These are phyloP conservation scores for Polyporus arcularius DNA, from an alignment of 768 basidiomycete genomes.

Conservation along the genomic window DNA sequence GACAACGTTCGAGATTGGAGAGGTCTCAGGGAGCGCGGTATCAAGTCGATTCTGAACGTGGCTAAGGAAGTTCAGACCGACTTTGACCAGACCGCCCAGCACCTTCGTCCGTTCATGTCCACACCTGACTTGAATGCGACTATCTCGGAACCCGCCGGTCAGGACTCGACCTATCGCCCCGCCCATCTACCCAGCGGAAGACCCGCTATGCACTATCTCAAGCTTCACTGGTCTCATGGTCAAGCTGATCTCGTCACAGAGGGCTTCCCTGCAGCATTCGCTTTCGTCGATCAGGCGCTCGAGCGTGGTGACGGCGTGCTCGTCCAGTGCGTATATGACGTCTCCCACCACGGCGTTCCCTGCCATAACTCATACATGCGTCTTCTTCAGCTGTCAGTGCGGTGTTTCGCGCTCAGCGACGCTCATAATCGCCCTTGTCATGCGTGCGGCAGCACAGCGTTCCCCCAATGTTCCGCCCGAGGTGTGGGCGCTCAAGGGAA, in stretches of 20 bases:
- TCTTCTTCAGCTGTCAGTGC: conserved; percentile 75
- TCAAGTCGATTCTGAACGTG: conserved; percentile 85
- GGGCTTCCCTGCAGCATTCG: conserved; percentile 80
- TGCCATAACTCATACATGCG: conserved; percentile 6
- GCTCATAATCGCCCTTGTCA: conserved; percentile 86
- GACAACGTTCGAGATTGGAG: conserved; percentile 88
- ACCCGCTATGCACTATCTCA: conserved; percentile 84
- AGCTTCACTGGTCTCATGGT: conserved; percentile 93
- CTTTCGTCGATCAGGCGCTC: conserved; percentile 77
- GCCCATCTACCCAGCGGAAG: conserved; percentile 68
- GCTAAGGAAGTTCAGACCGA: conserved; percentile 88
- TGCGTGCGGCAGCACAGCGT: conserved; percentile 82
- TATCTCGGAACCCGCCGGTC: conserved; percentile 27
- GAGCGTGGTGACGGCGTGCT: conserved; percentile 77
- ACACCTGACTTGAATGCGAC: conserved; percentile 59
- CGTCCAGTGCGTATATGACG: conserved; percentile 66
- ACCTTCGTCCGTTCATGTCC: conserved; percentile 64
- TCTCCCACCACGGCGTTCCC: neutral
- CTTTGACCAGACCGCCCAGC: conserved; percentile 53
- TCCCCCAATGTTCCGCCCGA: conserved; percentile 69
- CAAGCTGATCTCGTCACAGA: conserved; percentile 81
- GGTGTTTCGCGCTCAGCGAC: conserved; percentile 92
- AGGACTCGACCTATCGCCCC: conserved; percentile 60
- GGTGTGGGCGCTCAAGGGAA: conserved; percentile 78
- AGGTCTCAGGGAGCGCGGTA: conserved; percentile 66